Percentiles rank a stretch among this genome's conserved stretches.
Evolutionary conservation across 129 eudicot species (phyloP).

Genomic region (Tagetes patula): DNA sequence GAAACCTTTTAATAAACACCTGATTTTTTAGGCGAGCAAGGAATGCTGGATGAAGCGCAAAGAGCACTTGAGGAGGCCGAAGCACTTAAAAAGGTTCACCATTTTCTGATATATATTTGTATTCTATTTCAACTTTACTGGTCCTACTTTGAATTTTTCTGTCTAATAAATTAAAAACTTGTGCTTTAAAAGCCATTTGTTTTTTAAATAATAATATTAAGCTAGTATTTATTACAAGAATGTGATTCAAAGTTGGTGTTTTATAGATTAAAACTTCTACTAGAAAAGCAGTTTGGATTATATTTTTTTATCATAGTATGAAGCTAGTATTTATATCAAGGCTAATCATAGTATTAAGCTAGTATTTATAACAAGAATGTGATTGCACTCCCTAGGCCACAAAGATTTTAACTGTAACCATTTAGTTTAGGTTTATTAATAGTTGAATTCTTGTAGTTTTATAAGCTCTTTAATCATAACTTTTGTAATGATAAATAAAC

Average conservation of each 20-base stretch:
- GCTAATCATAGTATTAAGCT: constrained; percentile 25
- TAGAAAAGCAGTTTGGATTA: background rate
- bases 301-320: constrained; percentile 14
- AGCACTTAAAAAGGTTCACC: constrained; percentile 87
- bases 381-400: constrained; percentile 31
- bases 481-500: background rate
- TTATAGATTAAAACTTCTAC: no score
- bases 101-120: background rate
- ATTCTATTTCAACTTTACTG: background rate
- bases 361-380: constrained; percentile 22
- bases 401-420: constrained; percentile 9
- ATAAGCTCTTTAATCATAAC: background rate
- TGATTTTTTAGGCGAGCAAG: constrained; percentile 80
- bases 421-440: no score
- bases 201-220: no score
- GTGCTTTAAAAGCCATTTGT: no score
- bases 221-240: no score
- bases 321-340: constrained; percentile 21
- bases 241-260: no score
- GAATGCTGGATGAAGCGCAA: constrained; percentile 96
- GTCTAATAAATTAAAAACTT: constrained; percentile 6
- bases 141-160: background rate
- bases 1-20: background rate
- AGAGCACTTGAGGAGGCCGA: constrained; percentile 96
- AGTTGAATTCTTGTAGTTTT: background rate